These are phyloP conservation scores for Leccinum disarticulatum DNA, from an alignment of 768 basidiomycete genomes.

Conservation along the genomic window DNA sequence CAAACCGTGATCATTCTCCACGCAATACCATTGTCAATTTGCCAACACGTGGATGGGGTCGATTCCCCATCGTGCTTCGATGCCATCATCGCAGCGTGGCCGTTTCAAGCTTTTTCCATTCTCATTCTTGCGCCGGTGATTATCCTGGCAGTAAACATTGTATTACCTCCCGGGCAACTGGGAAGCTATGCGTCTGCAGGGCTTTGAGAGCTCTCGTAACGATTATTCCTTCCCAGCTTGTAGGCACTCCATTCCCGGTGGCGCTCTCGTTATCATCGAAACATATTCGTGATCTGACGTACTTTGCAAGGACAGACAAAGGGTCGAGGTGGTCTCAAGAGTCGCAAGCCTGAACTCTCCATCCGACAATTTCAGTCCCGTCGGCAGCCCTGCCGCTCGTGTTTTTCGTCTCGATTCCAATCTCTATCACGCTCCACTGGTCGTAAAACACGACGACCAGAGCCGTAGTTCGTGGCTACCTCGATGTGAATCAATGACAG, in stretches of 20 bases:
- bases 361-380: not conserved
- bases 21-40: not conserved
- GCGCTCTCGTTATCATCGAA: not conserved
- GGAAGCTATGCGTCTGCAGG: not conserved
- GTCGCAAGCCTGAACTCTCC: not conserved
- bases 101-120: not conserved
- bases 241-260: not conserved
- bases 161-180: not conserved
- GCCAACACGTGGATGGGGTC: not conserved
- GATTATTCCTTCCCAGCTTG: not conserved
- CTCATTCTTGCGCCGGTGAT: not conserved
- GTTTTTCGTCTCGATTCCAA: not conserved
- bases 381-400: not conserved
- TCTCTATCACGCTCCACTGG: not conserved
- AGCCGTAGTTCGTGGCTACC: not conserved
- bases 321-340: not conserved
- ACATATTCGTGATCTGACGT: not conserved
- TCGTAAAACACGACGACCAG: constrained; percentile 5
- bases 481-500: constrained; percentile 8
- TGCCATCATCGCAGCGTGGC: not conserved
- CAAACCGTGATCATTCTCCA: not conserved
- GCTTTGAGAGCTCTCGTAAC: not conserved
- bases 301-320: not conserved
- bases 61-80: not conserved
- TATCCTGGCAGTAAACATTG: not conserved